Base-by-base conservation (phyloP, 192 early-diverging fungal species). In the Geranomyces variabilis region DNA sequence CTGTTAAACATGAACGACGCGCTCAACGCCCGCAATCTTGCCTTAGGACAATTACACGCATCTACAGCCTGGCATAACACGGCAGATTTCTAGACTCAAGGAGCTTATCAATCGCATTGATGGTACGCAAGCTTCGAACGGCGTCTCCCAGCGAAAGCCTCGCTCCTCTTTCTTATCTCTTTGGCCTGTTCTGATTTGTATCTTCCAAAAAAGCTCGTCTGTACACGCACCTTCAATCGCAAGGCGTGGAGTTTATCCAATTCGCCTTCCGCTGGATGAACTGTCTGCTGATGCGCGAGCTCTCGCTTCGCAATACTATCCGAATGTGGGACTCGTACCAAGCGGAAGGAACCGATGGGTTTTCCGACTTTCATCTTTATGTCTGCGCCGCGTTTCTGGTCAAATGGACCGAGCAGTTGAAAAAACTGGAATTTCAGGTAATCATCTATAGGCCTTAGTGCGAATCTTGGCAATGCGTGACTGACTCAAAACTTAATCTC, bases 221-320 rank as follows among this genome's bases (percentile, higher is more conserved):
- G 58, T 88, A 91, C 22, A 69, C 73, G 26, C 97, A 99, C 73
- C 86, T 99, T 44, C 88, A 90, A 64, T 73, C 82, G 8, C 91
- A 99, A 80, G 91, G 92, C 55, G 84, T 99, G 24, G 95, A 99
- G 72, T 99, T 96, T 75, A 95, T 99, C 61, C 96, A 98, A 79
- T 98, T 99, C 84, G 93, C 97, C 9, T 99, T 98, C 75, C 87
- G 97, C 57, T 99, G 97, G 97, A 96, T 98, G 89, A 99, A 99
- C 81, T 99, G 97, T 79, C 74, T 99, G 33, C 77, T 99, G 69
- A 96, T 98, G 95, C 88, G 97, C 48, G 97, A 99, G 78, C 79
- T 99, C 45, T 88, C 90, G 28, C 79, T 98, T 3, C 79, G 83
- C 58, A 91, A 87, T 71, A 97, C 89, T 1, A 92, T 99, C 48